phyloP scores from a whole-genome alignment of 108 stramenopile genomes.

The Discostella pseudostelligera region DNA sequence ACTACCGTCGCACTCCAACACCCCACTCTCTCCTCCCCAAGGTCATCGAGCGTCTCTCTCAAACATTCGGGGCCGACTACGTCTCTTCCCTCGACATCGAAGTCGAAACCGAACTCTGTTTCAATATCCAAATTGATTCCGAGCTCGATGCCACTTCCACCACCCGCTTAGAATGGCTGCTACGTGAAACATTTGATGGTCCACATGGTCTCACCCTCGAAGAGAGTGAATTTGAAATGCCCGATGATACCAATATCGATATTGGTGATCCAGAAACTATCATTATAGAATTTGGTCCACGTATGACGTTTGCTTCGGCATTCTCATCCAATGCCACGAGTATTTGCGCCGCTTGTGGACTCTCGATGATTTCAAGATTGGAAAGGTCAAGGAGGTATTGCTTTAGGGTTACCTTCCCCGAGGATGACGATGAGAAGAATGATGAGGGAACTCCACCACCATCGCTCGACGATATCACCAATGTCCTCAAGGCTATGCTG shows the following conservation, averaged over 20 bases:
- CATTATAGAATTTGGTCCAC: conserved; percentile 95
- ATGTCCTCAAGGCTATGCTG: conserved; percentile 59
- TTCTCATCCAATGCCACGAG: conserved; percentile 94
- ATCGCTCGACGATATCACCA: conserved; percentile 33
- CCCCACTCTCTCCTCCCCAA: conserved; percentile 78
- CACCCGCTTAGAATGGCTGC: conserved; percentile 80
- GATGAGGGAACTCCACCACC: too few species aligned
- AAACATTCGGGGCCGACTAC: background rate
- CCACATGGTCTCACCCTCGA: conserved; percentile 55
- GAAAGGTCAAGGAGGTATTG: conserved; percentile 87
- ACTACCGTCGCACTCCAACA: conserved; percentile 77
- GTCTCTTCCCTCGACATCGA: too few species aligned
- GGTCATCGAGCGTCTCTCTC: conserved; percentile 59
- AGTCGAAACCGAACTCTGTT: conserved; percentile 76
- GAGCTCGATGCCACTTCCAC: conserved; percentile 41
- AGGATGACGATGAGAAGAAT: background rate
- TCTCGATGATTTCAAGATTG: conserved; percentile 66
- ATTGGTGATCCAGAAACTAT: conserved; percentile 12
- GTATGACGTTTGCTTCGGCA: conserved; percentile 95
- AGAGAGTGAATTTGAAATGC: conserved; percentile 45
- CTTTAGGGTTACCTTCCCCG: conserved; percentile 26
- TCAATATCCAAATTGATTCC: conserved; percentile 62
- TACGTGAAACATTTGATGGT: conserved; percentile 91
- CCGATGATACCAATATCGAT: too few species aligned
- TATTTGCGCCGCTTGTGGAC: conserved; percentile 86